phyloP scores from a whole-genome alignment of 768 basidiomycete genomes.

The Tulasnella sp. region DNA sequence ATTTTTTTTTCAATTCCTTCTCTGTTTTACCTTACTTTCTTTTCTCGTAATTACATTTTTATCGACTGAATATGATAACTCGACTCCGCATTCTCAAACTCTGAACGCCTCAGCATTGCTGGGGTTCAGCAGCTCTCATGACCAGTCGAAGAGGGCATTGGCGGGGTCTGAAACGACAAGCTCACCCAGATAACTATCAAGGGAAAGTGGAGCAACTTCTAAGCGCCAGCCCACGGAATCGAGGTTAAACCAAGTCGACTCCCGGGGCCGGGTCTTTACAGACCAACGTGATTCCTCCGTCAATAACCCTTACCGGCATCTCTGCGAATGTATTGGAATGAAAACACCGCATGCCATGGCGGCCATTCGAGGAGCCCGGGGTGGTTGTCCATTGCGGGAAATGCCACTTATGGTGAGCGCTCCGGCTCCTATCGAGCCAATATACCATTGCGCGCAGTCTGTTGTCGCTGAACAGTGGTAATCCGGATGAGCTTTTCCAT shows the following conservation, averaged over 20 bases:
- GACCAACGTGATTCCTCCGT: not conserved
- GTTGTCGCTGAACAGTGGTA: no score
- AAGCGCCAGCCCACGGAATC: not conserved
- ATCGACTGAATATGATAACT: not conserved
- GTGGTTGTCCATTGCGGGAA: not conserved
- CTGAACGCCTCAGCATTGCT: not conserved
- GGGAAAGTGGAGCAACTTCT: not conserved
- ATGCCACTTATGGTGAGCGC: not conserved
- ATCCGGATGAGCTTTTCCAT: no score
- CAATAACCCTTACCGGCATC: not conserved
- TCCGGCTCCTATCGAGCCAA: not conserved
- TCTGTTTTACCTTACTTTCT: not conserved
- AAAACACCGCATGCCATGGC: not conserved
- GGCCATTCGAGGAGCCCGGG: not conserved
- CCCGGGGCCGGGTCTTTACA: not conserved
- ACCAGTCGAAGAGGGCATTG: not conserved
- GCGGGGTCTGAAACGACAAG: not conserved
- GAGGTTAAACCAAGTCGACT: not conserved
- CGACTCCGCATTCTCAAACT: not conserved
- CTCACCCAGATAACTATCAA: not conserved
- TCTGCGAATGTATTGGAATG: not conserved
- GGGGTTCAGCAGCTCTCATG: not conserved
- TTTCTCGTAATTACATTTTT: not conserved
- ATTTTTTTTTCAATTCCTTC: not conserved
- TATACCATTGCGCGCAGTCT: no score